Base-by-base conservation (phyloP, 768 basidiomycete species). In the Hericium rajendrae region DNA sequence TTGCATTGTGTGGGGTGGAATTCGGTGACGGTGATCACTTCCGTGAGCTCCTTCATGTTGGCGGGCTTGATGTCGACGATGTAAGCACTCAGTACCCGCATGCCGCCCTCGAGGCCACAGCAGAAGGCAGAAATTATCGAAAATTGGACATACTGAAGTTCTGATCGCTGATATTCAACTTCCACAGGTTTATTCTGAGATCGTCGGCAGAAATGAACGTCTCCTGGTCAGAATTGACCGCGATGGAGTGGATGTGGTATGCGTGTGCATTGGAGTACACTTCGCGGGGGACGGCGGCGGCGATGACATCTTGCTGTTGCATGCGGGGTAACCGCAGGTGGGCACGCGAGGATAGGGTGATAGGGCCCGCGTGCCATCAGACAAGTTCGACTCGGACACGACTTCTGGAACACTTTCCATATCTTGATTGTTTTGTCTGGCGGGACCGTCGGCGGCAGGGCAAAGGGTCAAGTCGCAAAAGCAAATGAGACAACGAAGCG, bases 321-420 rank as follows among this genome's bases (percentile, higher is more conserved):
- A 97, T 91, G 51, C 89, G 86, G 38, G 97, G 97, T 58, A 99
- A 80, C 60, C 86, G 83, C 65, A 98, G 79, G 66, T 86, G 84
- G 57, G 72, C 77, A 48, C 74, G 67, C 55, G 69, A 67, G 18
- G 75, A 75, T 37, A 86, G 90, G 84, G 77, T 22, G 88, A 80
- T 52, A 87, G 70, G 24, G 82, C 75, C 54, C 83, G 84, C 64
- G 86, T 83, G 38, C 88, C 89, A 69, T 91, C 88, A 63, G 82
- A 80, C 62, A 95, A 85, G 72, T 98, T 98, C 69, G 94, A 97
- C 78, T 98, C 94, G 18, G 94, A 86, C 40, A 99, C 94, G 46
- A 98, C 91, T 64, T 97, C 76, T 99, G 97, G 61, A 98, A 98
- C n/a, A 99, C 95, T 71, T 99, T 98, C 97, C 97, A 99, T 56